Evolutionary conservation across 805 yeast species (phyloP).

Genomic region (Cyberlindnera subsufficiens): DNA sequence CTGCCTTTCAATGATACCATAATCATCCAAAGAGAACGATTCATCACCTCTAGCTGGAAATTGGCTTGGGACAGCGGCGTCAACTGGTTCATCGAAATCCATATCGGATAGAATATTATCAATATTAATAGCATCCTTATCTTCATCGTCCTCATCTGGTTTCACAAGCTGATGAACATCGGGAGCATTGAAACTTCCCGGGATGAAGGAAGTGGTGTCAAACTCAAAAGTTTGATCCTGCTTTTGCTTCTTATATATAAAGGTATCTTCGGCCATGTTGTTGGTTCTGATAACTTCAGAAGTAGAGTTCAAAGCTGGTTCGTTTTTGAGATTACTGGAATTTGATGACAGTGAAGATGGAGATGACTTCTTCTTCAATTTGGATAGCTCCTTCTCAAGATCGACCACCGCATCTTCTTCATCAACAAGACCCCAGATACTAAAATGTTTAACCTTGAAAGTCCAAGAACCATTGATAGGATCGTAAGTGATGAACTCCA

Average conservation of each 20-base stretch:
- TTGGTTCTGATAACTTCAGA: constrained; percentile 7
- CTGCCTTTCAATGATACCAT: constrained; percentile 48
- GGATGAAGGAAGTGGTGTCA: constrained; percentile 19
- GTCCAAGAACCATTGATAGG: constrained; percentile 72
- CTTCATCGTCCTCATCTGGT: constrained; percentile 2
- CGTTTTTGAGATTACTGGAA: not conserved
- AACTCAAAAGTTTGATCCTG: constrained; percentile 16
- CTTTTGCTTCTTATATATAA: constrained; percentile 27
- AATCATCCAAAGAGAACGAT: constrained; percentile 17
- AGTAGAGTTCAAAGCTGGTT: constrained; percentile 1
- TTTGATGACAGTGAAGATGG: constrained; percentile 3
- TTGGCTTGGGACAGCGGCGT: constrained; percentile 6
- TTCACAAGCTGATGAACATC: constrained; percentile 7
- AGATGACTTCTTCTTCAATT: constrained; percentile 16
- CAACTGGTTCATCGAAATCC: constrained; percentile 9
- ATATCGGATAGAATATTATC: constrained; percentile 10
- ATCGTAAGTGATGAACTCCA: constrained; percentile 76
- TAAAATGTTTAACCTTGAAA: constrained; percentile 83
- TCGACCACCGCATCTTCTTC: constrained; percentile 57
- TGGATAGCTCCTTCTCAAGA: constrained; percentile 30
- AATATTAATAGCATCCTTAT: constrained; percentile 2
- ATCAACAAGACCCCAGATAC: constrained; percentile 86
- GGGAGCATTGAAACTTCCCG: constrained; percentile 23
- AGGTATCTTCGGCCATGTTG: constrained; percentile 23
- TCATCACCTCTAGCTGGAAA: constrained; percentile 12